These are phyloP conservation scores for Coemansia sp. DNA, from an alignment of 192 early-diverging fungal species.

Conservation along the genomic window DNA sequence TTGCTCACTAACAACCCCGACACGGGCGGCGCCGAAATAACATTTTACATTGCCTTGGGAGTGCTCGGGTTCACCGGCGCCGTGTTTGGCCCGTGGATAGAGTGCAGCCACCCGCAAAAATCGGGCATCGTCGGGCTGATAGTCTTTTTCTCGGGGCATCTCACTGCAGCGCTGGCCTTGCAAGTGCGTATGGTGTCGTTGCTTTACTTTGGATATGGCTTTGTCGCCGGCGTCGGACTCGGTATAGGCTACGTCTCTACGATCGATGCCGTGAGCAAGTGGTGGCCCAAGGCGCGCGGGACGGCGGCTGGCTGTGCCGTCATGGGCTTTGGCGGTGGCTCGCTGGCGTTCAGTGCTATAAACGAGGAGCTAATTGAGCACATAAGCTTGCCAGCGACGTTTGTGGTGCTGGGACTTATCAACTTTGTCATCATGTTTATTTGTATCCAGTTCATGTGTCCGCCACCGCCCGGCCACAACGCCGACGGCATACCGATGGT, in stretches of 20 bases:
- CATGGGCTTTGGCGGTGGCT: constrained; percentile 76
- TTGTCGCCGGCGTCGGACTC: constrained; percentile 64
- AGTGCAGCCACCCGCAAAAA: constrained; percentile 60
- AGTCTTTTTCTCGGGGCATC: constrained; percentile 59
- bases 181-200: constrained; percentile 60
- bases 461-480: constrained; percentile 69
- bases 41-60: constrained; percentile 66
- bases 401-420: constrained; percentile 66
- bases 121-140: constrained; percentile 53
- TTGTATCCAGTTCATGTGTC: constrained; percentile 59
- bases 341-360: constrained; percentile 69
- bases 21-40: constrained; percentile 57
- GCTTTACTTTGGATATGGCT: constrained; percentile 67
- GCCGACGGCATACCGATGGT: constrained; percentile 64
- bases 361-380: constrained; percentile 62
- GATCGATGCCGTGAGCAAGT: constrained; percentile 63
- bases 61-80: constrained; percentile 62
- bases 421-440: constrained; percentile 66
- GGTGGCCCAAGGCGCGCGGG: constrained; percentile 65
- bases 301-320: constrained; percentile 68
- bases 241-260: constrained; percentile 70
- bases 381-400: constrained; percentile 62
- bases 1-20: constrained; percentile 35
- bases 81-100: constrained; percentile 64
- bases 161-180: constrained; percentile 61